Conservation (phyloP, 768 basidiomycete species). For the Auriscalpium orientale region DNA sequence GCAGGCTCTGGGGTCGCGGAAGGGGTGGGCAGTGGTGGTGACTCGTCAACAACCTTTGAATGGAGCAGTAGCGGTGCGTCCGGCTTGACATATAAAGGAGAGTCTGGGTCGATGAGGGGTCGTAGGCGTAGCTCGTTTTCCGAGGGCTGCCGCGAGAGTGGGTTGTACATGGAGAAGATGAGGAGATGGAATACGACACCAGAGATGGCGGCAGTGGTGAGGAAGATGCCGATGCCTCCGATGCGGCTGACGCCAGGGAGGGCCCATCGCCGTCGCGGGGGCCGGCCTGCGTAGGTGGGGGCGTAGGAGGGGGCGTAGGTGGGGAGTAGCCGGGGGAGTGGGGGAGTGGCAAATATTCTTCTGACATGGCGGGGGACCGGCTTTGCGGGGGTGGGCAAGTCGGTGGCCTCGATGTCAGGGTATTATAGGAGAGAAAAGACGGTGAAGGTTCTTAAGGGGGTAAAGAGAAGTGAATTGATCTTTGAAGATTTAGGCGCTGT, state of each 20-base stretch:
- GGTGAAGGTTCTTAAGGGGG: too few species aligned
- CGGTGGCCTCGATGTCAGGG: background rate
- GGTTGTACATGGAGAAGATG: background rate
- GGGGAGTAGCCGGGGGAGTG: background rate
- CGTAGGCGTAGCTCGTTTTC: background rate
- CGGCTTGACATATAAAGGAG: background rate
- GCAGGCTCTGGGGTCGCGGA: background rate
- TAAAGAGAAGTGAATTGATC: too few species aligned
- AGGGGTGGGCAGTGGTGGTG: background rate
- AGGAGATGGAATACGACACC: conserved; percentile 3
- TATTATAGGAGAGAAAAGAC: background rate
- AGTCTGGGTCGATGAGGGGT: background rate
- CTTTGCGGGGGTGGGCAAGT: background rate
- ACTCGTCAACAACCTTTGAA: background rate
- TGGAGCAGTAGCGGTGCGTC: background rate
- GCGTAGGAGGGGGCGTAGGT: background rate
- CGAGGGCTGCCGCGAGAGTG: background rate
- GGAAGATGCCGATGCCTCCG: background rate
- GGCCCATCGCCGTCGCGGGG: background rate
- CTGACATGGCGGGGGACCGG: background rate
- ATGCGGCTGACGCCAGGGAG: background rate
- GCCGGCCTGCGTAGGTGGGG: background rate
- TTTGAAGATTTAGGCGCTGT: too few species aligned
- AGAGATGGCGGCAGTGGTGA: conserved; percentile 1
- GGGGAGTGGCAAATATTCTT: background rate